Conservation (phyloP, 2,329 filamentous ascomycete genomes). For the Alternaria consortialis region DNA sequence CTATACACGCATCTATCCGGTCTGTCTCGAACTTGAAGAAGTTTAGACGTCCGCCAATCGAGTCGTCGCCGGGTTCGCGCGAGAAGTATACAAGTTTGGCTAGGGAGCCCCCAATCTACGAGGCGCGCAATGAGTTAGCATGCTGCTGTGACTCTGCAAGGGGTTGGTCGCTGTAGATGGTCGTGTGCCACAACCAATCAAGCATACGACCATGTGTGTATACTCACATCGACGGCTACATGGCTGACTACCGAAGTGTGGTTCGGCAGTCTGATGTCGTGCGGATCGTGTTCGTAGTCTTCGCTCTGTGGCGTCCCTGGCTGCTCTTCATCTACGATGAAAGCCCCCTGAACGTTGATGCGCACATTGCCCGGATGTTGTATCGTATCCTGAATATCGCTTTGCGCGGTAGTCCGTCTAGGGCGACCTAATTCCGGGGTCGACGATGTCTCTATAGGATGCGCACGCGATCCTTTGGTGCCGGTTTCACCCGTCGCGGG, state of each 20-base stretch:
- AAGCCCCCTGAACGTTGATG: slow-evolving; percentile 96
- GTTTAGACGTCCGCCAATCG: slow-evolving; percentile 88
- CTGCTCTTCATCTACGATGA: slow-evolving; percentile 82
- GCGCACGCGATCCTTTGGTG: slow-evolving; percentile 27
- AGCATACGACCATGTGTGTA: slow-evolving; percentile 22
- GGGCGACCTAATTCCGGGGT: slow-evolving; percentile 32
- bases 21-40: slow-evolving; percentile 98
- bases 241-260: slow-evolving; percentile 96
- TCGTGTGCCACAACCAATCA: slow-evolving; percentile 25
- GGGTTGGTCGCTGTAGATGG: slow-evolving; percentile 2
- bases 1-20: slow-evolving; percentile 89
- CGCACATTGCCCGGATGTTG: slow-evolving; percentile 74
- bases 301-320: slow-evolving; percentile 61
- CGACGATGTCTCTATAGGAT: slow-evolving; percentile 26
- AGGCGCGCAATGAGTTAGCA: slow-evolving; percentile 29
- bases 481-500: slow-evolving; percentile 47
- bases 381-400: slow-evolving; percentile 62
- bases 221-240: slow-evolving; percentile 89
- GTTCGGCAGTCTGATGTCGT: slow-evolving; percentile 94
- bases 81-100: slow-evolving; percentile 98
- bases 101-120: slow-evolving; percentile 90
- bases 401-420: slow-evolving; percentile 43
- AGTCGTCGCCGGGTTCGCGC: slow-evolving; percentile 79
- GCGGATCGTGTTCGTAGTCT: slow-evolving; percentile 75
- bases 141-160: not conserved